Evolutionary conservation across 352 stramenopile species (phyloP).

Genomic region (Phytophthora chlamydospora): DNA sequence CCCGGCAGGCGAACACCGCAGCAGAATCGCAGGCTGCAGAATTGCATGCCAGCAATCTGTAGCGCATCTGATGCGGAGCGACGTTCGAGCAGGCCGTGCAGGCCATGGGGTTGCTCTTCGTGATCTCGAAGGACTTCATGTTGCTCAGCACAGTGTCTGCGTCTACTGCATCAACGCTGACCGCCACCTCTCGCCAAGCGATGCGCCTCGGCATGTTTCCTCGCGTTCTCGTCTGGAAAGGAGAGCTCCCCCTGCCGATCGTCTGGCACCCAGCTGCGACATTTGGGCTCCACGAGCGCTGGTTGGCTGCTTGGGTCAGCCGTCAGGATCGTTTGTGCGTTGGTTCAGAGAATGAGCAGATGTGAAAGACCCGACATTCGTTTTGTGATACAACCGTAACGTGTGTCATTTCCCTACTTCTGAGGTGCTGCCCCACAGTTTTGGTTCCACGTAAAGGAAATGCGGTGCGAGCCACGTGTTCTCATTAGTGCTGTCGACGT

Average conservation of each 20-base stretch:
- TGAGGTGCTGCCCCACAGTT: not conserved
- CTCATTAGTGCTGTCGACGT: too few relatives aligned
- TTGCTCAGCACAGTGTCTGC: not conserved
- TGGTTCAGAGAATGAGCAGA: not conserved
- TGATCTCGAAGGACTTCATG: constrained; percentile 1
- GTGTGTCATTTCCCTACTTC: constrained; percentile 2
- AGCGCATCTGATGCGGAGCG: too few relatives aligned
- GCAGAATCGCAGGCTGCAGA: too few relatives aligned
- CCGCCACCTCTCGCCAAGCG: not conserved
- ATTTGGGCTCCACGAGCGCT: too few relatives aligned
- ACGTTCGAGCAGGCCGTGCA: not conserved
- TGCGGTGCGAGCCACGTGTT: constrained; percentile 5
- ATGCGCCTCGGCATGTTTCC: constrained; percentile 1
- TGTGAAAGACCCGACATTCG: not conserved
- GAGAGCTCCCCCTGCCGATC: too few relatives aligned
- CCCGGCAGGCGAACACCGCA: too few relatives aligned
- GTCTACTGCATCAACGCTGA: not conserved
- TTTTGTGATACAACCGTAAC: constrained; percentile 8
- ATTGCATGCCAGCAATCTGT: too few relatives aligned
- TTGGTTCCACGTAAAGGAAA: not conserved
- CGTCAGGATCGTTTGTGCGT: not conserved
- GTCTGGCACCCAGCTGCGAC: too few relatives aligned
- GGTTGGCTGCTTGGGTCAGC: not conserved
- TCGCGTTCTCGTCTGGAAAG: not conserved
- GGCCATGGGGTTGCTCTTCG: not conserved